These are phyloP conservation scores for Peniophora sp. DNA, from an alignment of 1,284 basidiomycete species.

Conservation along the genomic window DNA sequence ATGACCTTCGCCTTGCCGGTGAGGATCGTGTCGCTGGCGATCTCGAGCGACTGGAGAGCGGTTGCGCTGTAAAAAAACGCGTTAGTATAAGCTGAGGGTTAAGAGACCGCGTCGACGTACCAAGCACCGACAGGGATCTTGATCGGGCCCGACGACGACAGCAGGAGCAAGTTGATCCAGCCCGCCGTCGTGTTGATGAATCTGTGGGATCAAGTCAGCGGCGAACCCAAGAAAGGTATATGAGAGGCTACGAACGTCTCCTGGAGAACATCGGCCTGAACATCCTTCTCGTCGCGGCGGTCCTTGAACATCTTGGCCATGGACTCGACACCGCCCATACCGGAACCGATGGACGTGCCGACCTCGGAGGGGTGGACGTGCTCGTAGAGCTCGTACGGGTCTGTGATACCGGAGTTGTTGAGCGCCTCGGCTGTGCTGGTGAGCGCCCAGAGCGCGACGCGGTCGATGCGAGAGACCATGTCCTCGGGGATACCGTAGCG, in stretches of 20 bases:
- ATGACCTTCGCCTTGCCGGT: conserved; percentile 98
- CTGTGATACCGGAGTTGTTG: conserved; percentile 94
- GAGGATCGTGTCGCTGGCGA: conserved; percentile 92
- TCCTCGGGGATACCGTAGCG: conserved; percentile 98
- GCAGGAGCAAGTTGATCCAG: conserved; percentile 91
- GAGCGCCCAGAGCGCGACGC: conserved; percentile 92
- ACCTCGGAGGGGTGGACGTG: conserved; percentile 95
- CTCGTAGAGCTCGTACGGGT: conserved; percentile 96
- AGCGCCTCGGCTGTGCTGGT: conserved; percentile 93
- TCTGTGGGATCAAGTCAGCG: conserved; percentile 28
- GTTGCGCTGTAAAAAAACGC: conserved; percentile 79
- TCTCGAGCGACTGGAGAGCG: conserved; percentile 94
- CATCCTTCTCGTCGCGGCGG: conserved; percentile 92
- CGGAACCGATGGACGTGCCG: conserved; percentile 83
- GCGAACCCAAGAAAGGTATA: conserved; percentile 30
- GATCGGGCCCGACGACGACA: conserved; percentile 94
- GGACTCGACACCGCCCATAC: conserved; percentile 95
- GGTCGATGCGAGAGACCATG: conserved; percentile 91
- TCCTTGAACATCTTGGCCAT: conserved; percentile 98
- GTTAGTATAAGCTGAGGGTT: conserved; percentile 37
- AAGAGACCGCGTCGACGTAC: conserved; percentile 40
- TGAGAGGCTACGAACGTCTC: conserved; percentile 94
- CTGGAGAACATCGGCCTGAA: conserved; percentile 97
- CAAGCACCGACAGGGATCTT: conserved; percentile 99
- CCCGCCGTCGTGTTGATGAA: conserved; percentile 98